Evolutionary conservation across 2,329 filamentous ascomycete genomes (phyloP), one percentile per base, ranked within the genome.

Genomic region (Dothideomycetes sp.): DNA sequence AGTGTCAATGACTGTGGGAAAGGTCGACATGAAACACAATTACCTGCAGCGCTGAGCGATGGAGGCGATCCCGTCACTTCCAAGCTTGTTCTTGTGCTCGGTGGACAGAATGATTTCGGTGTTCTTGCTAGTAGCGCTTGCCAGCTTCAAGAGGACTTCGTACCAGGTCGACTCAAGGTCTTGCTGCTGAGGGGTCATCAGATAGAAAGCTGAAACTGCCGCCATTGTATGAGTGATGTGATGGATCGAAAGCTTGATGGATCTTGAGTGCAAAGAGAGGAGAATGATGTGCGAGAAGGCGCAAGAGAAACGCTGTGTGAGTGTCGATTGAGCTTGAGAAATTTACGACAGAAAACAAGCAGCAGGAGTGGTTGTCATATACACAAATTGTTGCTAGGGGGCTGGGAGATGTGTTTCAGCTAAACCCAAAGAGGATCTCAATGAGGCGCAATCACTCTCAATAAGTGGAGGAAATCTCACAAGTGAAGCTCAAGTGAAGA

Each of bases 151-250:
- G 19, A 46, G 22, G n/a, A 38, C 18, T 19, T 17, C 30, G 15
- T 34, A 30, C 38, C 41, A 41, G 16, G 38, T 19, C 19, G 27
- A 31, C 16, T 42, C 44, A 15, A 41, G 36, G n/a, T 31, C 12
- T 19, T 41, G 41, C 32, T 44, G 31, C 30, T 27, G 37, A 24
- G 17, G 18, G 3, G 19, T 32, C 8, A 33, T 38, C 27, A 34
- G 19, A n/a, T 10, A 31, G n/a, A 27, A 33, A 27, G 37, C 30
- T 9, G 18, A 38, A 38, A 16, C 29, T 31, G 29, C 16, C 16
- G 29, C 29, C 29, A 33, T 17, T 27, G 30, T 27, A 19, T 33
- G 36, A 38, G 37, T 33, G 30, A 22, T 17, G 31, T 32, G 31
- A 16, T 14, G 19, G 36, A 3, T 32, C 22, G 22, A 27, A 27